phyloP scores from a whole-genome alignment of 202 grass and related monocot genomes.

The Tripidium arundinaceum region DNA sequence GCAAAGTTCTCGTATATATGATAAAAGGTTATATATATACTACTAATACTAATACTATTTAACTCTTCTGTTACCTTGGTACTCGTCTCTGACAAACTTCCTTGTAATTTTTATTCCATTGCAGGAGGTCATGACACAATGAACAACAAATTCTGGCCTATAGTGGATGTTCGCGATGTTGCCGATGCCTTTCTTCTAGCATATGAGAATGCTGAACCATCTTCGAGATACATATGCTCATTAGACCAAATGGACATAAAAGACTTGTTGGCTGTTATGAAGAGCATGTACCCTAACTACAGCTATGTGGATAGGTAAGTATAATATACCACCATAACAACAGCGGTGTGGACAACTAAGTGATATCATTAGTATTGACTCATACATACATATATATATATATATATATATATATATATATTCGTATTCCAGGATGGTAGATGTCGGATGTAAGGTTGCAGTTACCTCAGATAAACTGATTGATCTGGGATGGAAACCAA shows the following conservation, averaged over 20 bases:
- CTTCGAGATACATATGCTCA: conserved; percentile 32
- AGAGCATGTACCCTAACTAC: conserved; percentile 39
- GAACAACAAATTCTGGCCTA: conserved; percentile 23
- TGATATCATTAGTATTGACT: background rate
- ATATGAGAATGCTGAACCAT: conserved; percentile 32
- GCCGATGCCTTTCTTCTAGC: conserved; percentile 16
- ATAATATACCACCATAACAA: background rate
- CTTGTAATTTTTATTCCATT: background rate
- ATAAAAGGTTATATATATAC: conserved; percentile 44
- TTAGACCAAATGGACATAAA: conserved; percentile 8
- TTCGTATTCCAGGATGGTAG: conserved; percentile 36
- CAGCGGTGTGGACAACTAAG: background rate
- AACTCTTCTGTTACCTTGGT: background rate
- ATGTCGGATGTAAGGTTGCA: background rate
- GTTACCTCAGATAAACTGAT: conserved; percentile 26
- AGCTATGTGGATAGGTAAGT: conserved; percentile 19
- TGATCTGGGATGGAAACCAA: conserved; percentile 35
- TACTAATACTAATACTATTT: background rate
- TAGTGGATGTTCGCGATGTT: conserved; percentile 52
- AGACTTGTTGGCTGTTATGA: conserved; percentile 28
- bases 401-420: background rate
- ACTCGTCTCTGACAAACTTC: background rate
- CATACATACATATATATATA: background rate
- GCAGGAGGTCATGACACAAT: conserved; percentile 37
- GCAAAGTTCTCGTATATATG: conserved; percentile 32